Evolutionary conservation across 495 filamentous ascomycete genomes (phyloP).

Genomic region (Aspergillus olivimuriae): DNA sequence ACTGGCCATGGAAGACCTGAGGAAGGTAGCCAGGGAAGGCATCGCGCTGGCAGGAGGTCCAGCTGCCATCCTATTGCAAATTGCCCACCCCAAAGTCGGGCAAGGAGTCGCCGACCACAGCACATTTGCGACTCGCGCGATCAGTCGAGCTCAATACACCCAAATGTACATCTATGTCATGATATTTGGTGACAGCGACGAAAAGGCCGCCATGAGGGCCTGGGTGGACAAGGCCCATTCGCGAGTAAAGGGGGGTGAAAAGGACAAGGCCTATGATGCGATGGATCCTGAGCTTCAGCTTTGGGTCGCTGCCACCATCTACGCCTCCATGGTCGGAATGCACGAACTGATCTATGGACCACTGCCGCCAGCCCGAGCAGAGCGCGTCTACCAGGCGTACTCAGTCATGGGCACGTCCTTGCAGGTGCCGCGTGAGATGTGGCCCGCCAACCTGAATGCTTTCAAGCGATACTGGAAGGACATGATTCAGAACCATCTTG

Average conservation of each 20-base stretch:
- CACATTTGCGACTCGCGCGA: conserved; percentile 1
- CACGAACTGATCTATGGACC: conserved; percentile 10
- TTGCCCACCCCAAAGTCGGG: neutral
- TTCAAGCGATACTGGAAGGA: conserved; percentile 36
- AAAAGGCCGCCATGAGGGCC: conserved; percentile 1
- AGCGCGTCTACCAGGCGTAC: conserved; percentile 1
- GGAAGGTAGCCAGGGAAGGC: neutral
- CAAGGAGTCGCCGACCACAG: conserved; percentile 4
- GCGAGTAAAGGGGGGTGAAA: neutral
- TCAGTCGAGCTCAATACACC: conserved; percentile 4
- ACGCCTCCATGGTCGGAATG: conserved; percentile 6
- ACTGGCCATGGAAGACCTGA: neutral
- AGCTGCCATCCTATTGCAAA: neutral
- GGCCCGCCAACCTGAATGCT: conserved; percentile 22
- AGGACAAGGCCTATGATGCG: conserved; percentile 10
- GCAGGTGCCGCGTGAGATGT: conserved; percentile 28
- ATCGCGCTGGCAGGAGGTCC: neutral
- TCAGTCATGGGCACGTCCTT: conserved; percentile 26
- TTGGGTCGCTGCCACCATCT: conserved; percentile 19
- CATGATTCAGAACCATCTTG: conserved; percentile 8
- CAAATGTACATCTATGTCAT: conserved; percentile 9
- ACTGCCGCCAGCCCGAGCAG: conserved; percentile 1
- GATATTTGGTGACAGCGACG: conserved; percentile 1
- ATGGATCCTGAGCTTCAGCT: conserved; percentile 16
- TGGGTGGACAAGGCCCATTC: conserved; percentile 2